Conservation (phyloP, 805 yeast species). For the Schwanniomyces sp. region DNA sequence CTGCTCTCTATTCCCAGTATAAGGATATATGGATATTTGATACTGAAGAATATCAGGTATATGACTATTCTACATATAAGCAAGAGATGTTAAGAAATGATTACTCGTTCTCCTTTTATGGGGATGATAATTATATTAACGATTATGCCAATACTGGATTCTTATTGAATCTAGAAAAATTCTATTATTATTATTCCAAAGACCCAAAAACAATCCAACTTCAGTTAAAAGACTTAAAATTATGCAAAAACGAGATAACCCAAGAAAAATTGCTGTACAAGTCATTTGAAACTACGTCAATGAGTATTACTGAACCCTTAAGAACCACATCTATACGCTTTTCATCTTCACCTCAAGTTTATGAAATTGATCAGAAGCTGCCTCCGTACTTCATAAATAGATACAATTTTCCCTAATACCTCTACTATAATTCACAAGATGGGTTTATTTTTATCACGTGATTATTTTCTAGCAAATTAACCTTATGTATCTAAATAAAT, state of each 20-base stretch:
- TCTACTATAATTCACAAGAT: neutral
- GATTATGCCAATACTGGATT: slow-evolving; percentile 10
- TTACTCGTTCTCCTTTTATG: slow-evolving; percentile 5
- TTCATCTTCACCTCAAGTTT: neutral
- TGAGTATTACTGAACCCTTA: neutral
- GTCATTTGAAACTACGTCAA: neutral
- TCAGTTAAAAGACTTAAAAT: neutral
- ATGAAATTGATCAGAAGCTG: neutral
- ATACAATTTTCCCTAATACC: neutral
- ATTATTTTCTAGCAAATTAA: neutral
- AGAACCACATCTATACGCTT: neutral
- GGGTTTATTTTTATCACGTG: neutral
- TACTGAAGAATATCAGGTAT: slow-evolving; percentile 13
- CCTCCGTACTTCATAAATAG: neutral
- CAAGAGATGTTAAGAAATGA: slow-evolving; percentile 7
- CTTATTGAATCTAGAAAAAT: slow-evolving; percentile 21
- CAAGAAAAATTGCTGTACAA: neutral
- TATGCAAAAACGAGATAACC: neutral
- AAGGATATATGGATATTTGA: slow-evolving; percentile 18
- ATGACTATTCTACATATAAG: slow-evolving; percentile 8
- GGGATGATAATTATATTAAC: slow-evolving; percentile 3
- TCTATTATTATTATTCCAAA: slow-evolving; percentile 3
- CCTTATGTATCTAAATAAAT: neutral
- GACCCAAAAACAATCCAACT: neutral
- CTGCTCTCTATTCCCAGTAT: slow-evolving; percentile 14